Percentiles rank a stretch among this genome's conserved stretches.
Evolutionary conservation across 208 protist genomes (phyloP).

Genomic region (Zelonia costaricensis): DNA sequence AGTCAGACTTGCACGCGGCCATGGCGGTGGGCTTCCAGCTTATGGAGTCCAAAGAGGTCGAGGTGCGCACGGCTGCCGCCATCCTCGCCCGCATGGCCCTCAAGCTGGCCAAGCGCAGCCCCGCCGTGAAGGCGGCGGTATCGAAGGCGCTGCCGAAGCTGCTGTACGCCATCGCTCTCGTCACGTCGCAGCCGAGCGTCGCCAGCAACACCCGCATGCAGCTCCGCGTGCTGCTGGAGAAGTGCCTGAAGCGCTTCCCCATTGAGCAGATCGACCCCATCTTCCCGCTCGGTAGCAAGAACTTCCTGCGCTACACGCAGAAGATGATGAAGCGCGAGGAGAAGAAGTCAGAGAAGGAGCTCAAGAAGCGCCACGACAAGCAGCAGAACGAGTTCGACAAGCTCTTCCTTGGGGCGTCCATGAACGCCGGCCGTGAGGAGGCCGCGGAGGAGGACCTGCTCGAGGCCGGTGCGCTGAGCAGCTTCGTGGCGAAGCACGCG

Average conservation of each 20-base stretch:
- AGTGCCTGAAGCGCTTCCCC: slow-evolving; percentile 83
- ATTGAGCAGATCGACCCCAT: slow-evolving; percentile 74
- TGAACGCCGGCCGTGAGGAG: slow-evolving; percentile 60
- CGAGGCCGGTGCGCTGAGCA: slow-evolving; percentile 71
- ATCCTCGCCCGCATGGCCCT: slow-evolving; percentile 86
- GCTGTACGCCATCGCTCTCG: slow-evolving; percentile 77
- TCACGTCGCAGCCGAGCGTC: slow-evolving; percentile 79
- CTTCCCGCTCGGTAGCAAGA: slow-evolving; percentile 85
- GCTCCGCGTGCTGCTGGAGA: slow-evolving; percentile 82
- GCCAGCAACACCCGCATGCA: slow-evolving; percentile 81
- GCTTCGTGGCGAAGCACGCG: slow-evolving; percentile 68
- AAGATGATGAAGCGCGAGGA: slow-evolving; percentile 84
- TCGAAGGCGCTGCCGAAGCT: slow-evolving; percentile 67
- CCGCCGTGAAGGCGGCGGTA: slow-evolving; percentile 49
- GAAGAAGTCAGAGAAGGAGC: slow-evolving; percentile 71
- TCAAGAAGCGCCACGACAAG: slow-evolving; percentile 52
- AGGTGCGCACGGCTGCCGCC: slow-evolving; percentile 70
- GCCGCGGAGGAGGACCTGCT: slow-evolving; percentile 70
- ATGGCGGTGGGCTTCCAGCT: slow-evolving; percentile 72
- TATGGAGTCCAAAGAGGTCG: slow-evolving; percentile 67
- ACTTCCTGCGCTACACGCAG: slow-evolving; percentile 85
- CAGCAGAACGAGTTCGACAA: slow-evolving; percentile 81
- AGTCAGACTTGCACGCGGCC: slow-evolving; percentile 59
- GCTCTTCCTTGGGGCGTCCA: slow-evolving; percentile 67
- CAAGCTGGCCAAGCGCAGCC: slow-evolving; percentile 78